Conservation (phyloP, 805 yeast species). For the Saturnispora silvae region DNA sequence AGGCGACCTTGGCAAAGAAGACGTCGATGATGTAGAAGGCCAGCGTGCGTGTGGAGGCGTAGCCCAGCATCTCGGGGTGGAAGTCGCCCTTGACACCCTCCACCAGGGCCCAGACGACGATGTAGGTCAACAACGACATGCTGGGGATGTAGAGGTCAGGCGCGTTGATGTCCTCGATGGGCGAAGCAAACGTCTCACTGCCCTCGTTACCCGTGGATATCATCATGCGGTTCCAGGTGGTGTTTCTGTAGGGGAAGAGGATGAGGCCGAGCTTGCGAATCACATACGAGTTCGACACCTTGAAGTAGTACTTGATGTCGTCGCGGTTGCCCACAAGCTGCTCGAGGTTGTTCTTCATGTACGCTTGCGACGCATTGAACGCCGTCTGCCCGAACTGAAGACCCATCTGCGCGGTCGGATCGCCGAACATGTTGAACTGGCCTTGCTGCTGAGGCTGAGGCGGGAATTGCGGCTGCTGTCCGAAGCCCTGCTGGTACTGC, state of each 20-base stretch:
- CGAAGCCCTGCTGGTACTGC: constrained; percentile 6
- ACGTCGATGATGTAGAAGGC: constrained; percentile 77
- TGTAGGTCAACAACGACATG: constrained; percentile 86
- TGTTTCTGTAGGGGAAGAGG: constrained; percentile 76
- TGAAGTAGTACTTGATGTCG: constrained; percentile 77
- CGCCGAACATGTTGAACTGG: constrained; percentile 30
- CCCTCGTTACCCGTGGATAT: constrained; percentile 23
- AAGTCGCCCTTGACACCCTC: constrained; percentile 83
- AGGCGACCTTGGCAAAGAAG: constrained; percentile 63
- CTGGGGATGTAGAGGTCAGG: constrained; percentile 94
- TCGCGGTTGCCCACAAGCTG: constrained; percentile 34
- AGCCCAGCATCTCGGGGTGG: constrained; percentile 87
- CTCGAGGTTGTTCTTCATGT: constrained; percentile 62
- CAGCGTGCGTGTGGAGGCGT: constrained; percentile 73
- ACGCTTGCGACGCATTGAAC: constrained; percentile 68
- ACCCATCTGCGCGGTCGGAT: constrained; percentile 76
- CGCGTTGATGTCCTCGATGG: constrained; percentile 81
- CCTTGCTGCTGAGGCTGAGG: constrained; percentile 13
- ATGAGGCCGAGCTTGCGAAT: constrained; percentile 60
- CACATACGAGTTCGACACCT: constrained; percentile 84
- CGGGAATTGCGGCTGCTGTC: constrained; percentile 18
- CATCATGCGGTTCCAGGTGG: constrained; percentile 63
- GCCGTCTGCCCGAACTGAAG: constrained; percentile 83
- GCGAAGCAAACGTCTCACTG: constrained; percentile 48
- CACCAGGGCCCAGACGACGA: constrained; percentile 70